These are phyloP conservation scores for Colletotrichum acutatum DNA, from an alignment of 2,329 filamentous ascomycete species.

Conservation along the genomic window DNA sequence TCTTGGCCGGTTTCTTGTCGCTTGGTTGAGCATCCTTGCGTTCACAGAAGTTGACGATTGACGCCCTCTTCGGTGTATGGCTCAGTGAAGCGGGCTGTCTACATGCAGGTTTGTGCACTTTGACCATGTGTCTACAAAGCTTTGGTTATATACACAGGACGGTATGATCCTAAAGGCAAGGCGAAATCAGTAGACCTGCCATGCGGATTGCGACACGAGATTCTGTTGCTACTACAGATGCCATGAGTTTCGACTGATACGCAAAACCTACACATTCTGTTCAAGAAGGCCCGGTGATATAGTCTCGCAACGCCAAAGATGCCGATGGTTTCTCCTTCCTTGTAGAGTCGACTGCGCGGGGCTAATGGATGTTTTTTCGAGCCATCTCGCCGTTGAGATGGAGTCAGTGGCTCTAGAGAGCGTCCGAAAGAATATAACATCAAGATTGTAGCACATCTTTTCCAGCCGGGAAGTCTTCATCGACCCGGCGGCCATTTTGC, in stretches of 20 bases:
- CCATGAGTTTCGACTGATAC: too few species aligned
- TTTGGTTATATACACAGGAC: too few species aligned
- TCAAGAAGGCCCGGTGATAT: background rate
- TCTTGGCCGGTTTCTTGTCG: too few species aligned
- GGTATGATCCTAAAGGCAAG: too few species aligned
- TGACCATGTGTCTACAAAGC: background rate
- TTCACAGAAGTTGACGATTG: background rate
- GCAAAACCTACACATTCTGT: background rate
- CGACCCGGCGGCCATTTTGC: too few species aligned
- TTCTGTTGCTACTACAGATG: background rate
- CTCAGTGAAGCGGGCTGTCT: accelerated
- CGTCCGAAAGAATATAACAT: background rate
- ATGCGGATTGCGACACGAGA: background rate
- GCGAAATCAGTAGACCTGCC: background rate
- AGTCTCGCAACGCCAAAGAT: background rate
- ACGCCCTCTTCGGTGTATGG: too few species aligned
- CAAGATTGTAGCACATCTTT: too few species aligned
- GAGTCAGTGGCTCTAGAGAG: background rate
- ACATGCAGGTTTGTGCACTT: background rate
- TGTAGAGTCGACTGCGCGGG: background rate
- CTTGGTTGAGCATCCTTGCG: background rate
- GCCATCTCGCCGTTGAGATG: background rate
- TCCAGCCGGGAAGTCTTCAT: too few species aligned
- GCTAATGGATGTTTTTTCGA: background rate
- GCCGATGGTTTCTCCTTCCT: background rate